Evolutionary conservation across 1,284 basidiomycete species (phyloP).

Genomic region (Melampsora abietis-canadensis): DNA sequence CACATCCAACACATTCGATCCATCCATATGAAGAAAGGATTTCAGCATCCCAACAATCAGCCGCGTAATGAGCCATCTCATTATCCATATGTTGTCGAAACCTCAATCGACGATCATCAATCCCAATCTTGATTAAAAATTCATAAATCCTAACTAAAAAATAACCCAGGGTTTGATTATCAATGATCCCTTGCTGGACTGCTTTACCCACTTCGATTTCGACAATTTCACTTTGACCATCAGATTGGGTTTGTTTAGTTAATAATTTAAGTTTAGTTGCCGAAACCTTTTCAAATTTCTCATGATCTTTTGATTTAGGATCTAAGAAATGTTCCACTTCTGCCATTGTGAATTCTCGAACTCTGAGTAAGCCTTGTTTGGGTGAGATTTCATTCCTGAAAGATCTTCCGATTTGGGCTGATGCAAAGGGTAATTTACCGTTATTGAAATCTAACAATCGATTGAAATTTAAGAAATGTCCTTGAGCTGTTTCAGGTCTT

Average conservation of each 20-base stretch:
- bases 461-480: slow-evolving; percentile 98
- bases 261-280: slow-evolving; percentile 74
- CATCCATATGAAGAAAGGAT: slow-evolving; percentile 91
- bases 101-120: slow-evolving; percentile 76
- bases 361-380: slow-evolving; percentile 88
- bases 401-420: slow-evolving; percentile 90
- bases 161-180: slow-evolving; percentile 96
- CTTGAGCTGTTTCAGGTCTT: slow-evolving; percentile 96
- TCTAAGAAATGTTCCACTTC: slow-evolving; percentile 99
- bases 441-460: slow-evolving; percentile 98
- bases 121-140: slow-evolving; percentile 88
- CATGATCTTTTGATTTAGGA: slow-evolving; percentile 84
- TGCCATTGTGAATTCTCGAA: slow-evolving; percentile 97
- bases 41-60: slow-evolving; percentile 99
- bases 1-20: slow-evolving; percentile 99
- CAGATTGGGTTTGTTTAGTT: slow-evolving; percentile 74
- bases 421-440: slow-evolving; percentile 90
- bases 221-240: slow-evolving; percentile 67
- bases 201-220: slow-evolving; percentile 82
- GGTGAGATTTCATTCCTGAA: slow-evolving; percentile 99
- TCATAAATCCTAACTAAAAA: slow-evolving; percentile 89
- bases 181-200: slow-evolving; percentile 76
- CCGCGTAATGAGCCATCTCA: slow-evolving; percentile 99
- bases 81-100: slow-evolving; percentile 96
- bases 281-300: slow-evolving; percentile 75